Evolutionary conservation across 345 rosid species (phyloP), one percentile per base, ranked within the genome.

Genomic region (Linum lewisii): DNA sequence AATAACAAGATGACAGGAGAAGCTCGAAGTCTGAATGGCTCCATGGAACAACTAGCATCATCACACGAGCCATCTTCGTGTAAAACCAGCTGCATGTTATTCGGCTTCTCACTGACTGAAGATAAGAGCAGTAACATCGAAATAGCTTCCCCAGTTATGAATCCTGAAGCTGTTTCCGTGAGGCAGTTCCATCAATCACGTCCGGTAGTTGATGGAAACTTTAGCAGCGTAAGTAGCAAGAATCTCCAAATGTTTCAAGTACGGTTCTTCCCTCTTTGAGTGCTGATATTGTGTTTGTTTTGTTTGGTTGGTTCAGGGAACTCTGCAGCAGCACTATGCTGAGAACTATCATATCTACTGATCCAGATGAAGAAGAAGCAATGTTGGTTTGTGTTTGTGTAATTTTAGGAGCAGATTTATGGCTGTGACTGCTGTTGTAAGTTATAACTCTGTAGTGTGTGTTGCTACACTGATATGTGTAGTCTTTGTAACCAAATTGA

Each of bases 11-110:
- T 50, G n/a, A n/a, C n/a, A n/a, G n/a, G n/a, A n/a, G n/a, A n/a
- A n/a, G n/a, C n/a, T n/a, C n/a, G n/a, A n/a, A n/a, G n/a, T n/a
- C n/a, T n/a, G n/a, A n/a, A n/a, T n/a, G n/a, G n/a, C n/a, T n/a
- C n/a, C n/a, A n/a, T n/a, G n/a, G n/a, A n/a, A n/a, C n/a, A n/a
- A n/a, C n/a, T n/a, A n/a, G n/a, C 67, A 56, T n/a, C n/a, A n/a
- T n/a, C n/a, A n/a, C n/a, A n/a, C n/a, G n/a, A n/a, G 71, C 72
- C 21, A 26, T 62, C 47, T 11, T 42, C 85, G 25, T 78, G 85
- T 61, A 82, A 81, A 72, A 81, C 83, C 64, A 82, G 94, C 66
- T 93, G 99, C 78, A 82, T 94, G 66, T 89, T 93, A 61, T 93
- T 93, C 62, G 99, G 99, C 42, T 88, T 93, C 79, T 89, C 86